A percentile compares a stretch with the other conserved stretches of the same genome.
These are phyloP conservation scores for Eucalyptus polybractea DNA, from an alignment of 345 rosid genomes.

Conservation along the genomic window DNA sequence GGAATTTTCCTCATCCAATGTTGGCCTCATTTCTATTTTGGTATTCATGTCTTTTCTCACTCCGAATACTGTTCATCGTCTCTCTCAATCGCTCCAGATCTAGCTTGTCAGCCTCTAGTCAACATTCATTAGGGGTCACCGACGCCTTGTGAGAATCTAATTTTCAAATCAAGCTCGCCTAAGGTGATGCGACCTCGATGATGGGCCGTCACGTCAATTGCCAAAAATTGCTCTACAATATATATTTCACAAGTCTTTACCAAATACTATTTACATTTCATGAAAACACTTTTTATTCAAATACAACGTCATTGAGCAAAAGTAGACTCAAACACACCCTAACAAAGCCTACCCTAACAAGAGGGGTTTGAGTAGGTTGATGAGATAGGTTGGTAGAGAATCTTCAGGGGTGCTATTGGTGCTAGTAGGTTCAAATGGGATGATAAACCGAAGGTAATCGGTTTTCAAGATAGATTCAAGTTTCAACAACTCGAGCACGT, in stretches of 20 bases:
- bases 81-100: neutral
- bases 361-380: neutral
- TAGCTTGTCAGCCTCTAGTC: neutral
- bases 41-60: neutral
- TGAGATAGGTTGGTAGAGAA: neutral
- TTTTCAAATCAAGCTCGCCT: neutral
- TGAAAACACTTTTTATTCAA: rapidly evolving
- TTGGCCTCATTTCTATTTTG: neutral
- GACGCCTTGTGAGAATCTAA: neutral
- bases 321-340: neutral
- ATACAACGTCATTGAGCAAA: neutral
- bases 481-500: neutral
- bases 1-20: neutral
- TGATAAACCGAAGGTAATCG: neutral
- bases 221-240: neutral
- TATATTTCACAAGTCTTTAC: neutral
- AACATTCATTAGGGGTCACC: neutral
- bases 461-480: neutral
- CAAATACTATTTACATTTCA: neutral
- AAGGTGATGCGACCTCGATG: rapidly evolving
- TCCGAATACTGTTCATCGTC: neutral
- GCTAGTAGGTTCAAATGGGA: neutral
- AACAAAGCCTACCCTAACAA: rapidly evolving
- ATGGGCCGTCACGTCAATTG: rapidly evolving
- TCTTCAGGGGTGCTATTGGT: neutral